These are phyloP conservation scores for Mortierella alpina DNA, from an alignment of 192 early-diverging fungal genomes.

Conservation along the genomic window DNA sequence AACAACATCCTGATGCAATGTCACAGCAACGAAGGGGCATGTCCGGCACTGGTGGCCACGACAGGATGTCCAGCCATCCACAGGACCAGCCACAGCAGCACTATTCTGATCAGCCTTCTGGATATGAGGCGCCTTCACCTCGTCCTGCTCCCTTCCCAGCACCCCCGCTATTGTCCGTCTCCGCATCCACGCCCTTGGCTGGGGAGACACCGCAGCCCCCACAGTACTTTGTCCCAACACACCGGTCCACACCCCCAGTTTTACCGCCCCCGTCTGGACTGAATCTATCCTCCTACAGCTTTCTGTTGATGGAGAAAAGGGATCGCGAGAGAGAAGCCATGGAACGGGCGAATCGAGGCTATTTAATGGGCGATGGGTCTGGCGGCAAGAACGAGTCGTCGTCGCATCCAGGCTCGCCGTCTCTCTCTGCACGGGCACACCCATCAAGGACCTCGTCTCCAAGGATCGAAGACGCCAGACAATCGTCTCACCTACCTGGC, in stretches of 20 bases:
- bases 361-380: constrained; percentile 19
- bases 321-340: constrained; percentile 50
- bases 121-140: too few species aligned
- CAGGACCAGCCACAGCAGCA: too few species aligned
- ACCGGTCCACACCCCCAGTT: constrained; percentile 19
- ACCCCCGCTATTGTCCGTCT: constrained; percentile 36
- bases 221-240: constrained; percentile 47
- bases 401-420: background rate
- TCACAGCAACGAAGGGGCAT: too few species aligned
- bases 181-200: constrained; percentile 41
- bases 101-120: too few species aligned
- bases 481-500: background rate
- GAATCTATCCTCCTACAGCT: constrained; percentile 48
- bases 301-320: constrained; percentile 49
- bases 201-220: constrained; percentile 32
- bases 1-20: too few species aligned
- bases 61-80: too few species aligned
- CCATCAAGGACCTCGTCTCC: constrained; percentile 22
- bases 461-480: constrained; percentile 19
- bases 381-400: constrained; percentile 7
- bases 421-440: background rate
- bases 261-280: constrained; percentile 40
- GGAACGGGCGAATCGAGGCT: constrained; percentile 41
- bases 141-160: background rate
- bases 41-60: too few species aligned